phyloP scores from a whole-genome alignment of 108 stramenopile species.

The Phaeodactylum tricornutum region DNA sequence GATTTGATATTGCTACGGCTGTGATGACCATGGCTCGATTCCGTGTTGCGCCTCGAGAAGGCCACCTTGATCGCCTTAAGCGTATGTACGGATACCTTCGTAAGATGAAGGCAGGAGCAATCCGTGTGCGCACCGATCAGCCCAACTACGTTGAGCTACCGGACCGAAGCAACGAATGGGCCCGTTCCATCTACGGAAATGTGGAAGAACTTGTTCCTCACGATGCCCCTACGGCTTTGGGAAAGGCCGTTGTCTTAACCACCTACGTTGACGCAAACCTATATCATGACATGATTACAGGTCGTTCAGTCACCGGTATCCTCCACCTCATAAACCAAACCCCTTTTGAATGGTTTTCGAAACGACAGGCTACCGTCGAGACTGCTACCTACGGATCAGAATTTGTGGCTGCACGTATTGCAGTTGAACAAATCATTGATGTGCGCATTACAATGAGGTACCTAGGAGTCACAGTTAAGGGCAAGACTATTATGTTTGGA shows the following conservation, averaged over 20 bases:
- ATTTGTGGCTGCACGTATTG: slow-evolving; percentile 21
- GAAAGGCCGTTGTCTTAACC: slow-evolving; percentile 3
- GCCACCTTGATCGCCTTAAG: slow-evolving; percentile 20
- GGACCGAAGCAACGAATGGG: not conserved
- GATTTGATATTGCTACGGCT: slow-evolving; percentile 18
- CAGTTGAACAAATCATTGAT: slow-evolving; percentile 8
- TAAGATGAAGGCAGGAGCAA: slow-evolving; percentile 6
- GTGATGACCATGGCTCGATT: slow-evolving; percentile 15
- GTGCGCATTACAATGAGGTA: slow-evolving; percentile 18
- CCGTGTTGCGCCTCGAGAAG: slow-evolving; percentile 15
- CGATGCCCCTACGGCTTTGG: slow-evolving; percentile 3
- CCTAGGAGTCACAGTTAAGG: slow-evolving; percentile 21
- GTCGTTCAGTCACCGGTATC: slow-evolving; percentile 9
- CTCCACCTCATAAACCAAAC: slow-evolving; percentile 9
- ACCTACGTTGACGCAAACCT: slow-evolving; percentile 16
- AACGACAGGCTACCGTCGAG: slow-evolving; percentile 27
- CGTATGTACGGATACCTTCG: slow-evolving; percentile 22
- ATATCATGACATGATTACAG: slow-evolving; percentile 6
- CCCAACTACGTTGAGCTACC: not conserved
- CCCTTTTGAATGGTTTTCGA: slow-evolving; percentile 12
- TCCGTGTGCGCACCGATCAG: slow-evolving; percentile 1
- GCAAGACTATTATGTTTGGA: slow-evolving; percentile 19
- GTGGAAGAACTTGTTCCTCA: slow-evolving; percentile 7
- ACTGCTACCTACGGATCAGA: slow-evolving; percentile 26
- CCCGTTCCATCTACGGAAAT: slow-evolving; percentile 6